A percentile compares a stretch with the other conserved stretches of the same genome.
Evolutionary conservation across 2,329 filamentous ascomycete genomes (phyloP).

Genomic region (Scleromitrula shiraiana): DNA sequence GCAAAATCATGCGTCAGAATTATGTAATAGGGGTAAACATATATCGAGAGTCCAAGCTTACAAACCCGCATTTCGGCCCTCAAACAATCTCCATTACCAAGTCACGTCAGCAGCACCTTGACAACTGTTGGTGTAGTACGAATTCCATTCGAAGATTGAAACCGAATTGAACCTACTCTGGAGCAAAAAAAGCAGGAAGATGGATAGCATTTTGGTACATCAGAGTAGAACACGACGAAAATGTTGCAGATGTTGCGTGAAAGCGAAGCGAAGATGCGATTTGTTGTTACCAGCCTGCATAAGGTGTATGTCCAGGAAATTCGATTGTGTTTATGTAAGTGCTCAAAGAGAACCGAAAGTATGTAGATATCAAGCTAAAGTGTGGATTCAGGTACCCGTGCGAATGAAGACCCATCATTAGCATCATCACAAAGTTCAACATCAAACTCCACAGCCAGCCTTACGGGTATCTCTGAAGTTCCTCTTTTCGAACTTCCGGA

Average conservation of each 20-base stretch:
- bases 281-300: constrained; percentile 17
- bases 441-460: neutral
- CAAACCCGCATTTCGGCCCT: too few species aligned
- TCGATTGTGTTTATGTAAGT: constrained; percentile 21
- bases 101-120: too few species aligned
- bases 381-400: neutral
- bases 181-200: neutral
- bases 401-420: neutral
- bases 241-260: constrained; percentile 18
- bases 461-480: neutral
- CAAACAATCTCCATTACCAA: too few species aligned
- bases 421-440: neutral
- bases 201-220: neutral
- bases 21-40: too few species aligned
- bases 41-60: too few species aligned
- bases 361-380: too few species aligned
- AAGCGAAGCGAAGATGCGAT: constrained; percentile 23
- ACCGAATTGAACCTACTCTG: neutral
- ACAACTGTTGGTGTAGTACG: too few species aligned
- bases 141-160: neutral
- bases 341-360: too few species aligned
- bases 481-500: too few species aligned
- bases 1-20: too few species aligned
- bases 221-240: constrained; percentile 13
- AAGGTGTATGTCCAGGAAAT: constrained; percentile 13